Evolutionary conservation across 192 early-diverging fungal genomes (phyloP), one percentile per base, ranked within the genome.

Genomic region (Chytriomyces sp.): DNA sequence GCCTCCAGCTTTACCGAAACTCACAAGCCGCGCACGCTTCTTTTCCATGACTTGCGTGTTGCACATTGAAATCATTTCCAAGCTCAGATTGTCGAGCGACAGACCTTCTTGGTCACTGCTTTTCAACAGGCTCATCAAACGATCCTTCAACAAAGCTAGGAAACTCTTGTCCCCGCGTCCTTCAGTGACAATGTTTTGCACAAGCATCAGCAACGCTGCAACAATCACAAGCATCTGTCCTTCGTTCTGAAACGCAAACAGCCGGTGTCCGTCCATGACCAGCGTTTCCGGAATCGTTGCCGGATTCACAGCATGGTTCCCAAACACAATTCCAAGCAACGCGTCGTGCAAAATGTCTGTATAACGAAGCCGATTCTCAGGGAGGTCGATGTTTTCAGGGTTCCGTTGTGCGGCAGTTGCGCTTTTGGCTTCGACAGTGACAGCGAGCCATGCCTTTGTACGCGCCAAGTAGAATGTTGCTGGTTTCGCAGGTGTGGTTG

Each of bases 241-340:
- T 62, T 94, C 91, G 73, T 94, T 93, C 80, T 94, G 93, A 67
- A 86, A 89, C 0, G 67, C 82, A 61, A 78, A 83, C 45, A 96
- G 62, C 0, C 93, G 88, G 8, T 88, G 82, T 11, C 81, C 80
- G 75, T 96, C 95, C 64, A 95, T 72, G 4, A 72, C 44, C 23
- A 94, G 77, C 0, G 95, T 95, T 71, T 94, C 93, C 0, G 94
- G 91, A 43, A 89, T 43, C 13, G 76, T 57, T 69, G 64, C 78
- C 50, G 49, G 77, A 57, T 44, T 61, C 64, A 83, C 75, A 50
- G 83, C 72, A 6, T 72, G 79, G 50, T 71, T 83, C 20, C 79
- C 67, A 67, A 90, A 91, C 16, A 92, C 68, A 43, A 88, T 80
- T 26, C 77, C 69, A 5, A 89, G 75, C 4, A 88, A 67, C 5